Evolutionary conservation across 805 yeast species (phyloP).

Genomic region (Wickerhamomyces silvicola): DNA sequence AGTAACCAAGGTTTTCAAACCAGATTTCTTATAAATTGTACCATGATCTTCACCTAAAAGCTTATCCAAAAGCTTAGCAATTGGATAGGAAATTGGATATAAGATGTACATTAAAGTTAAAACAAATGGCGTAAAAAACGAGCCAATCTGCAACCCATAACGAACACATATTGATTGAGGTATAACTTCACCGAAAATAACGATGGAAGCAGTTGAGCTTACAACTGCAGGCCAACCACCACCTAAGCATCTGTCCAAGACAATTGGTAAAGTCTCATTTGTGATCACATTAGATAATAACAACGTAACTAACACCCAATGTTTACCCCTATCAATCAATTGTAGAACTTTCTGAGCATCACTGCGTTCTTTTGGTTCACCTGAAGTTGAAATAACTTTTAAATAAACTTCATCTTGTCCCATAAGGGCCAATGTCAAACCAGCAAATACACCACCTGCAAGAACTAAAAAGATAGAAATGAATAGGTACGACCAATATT

Average conservation of each 20-base stretch:
- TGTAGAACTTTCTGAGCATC: slow-evolving; percentile 67
- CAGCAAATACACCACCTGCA: slow-evolving; percentile 88
- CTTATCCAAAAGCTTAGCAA: slow-evolving; percentile 72
- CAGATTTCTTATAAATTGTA: slow-evolving; percentile 85
- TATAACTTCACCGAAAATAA: slow-evolving; percentile 91
- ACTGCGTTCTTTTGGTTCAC: slow-evolving; percentile 61
- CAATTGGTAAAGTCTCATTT: slow-evolving; percentile 91
- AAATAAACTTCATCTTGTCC: slow-evolving; percentile 96
- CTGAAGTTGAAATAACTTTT: slow-evolving; percentile 85
- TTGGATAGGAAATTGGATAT: slow-evolving; percentile 92
- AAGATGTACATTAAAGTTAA: slow-evolving; percentile 74
- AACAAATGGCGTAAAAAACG: slow-evolving; percentile 86
- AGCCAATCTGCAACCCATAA: slow-evolving; percentile 87
- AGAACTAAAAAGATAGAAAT: slow-evolving; percentile 59
- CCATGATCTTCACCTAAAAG: slow-evolving; percentile 95
- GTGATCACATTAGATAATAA: slow-evolving; percentile 84
- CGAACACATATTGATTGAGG: slow-evolving; percentile 93
- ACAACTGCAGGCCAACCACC: slow-evolving; percentile 98
- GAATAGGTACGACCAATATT: slow-evolving; percentile 21
- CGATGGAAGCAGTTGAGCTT: slow-evolving; percentile 87
- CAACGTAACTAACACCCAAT: slow-evolving; percentile 91
- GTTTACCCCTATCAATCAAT: slow-evolving; percentile 78
- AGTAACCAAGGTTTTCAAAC: slow-evolving; percentile 88
- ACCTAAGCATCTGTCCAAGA: slow-evolving; percentile 85
- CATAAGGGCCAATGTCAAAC: slow-evolving; percentile 91